These are phyloP conservation scores for Heliosperma pusillum DNA, from an alignment of 148 eudicot genomes.

Conservation along the genomic window DNA sequence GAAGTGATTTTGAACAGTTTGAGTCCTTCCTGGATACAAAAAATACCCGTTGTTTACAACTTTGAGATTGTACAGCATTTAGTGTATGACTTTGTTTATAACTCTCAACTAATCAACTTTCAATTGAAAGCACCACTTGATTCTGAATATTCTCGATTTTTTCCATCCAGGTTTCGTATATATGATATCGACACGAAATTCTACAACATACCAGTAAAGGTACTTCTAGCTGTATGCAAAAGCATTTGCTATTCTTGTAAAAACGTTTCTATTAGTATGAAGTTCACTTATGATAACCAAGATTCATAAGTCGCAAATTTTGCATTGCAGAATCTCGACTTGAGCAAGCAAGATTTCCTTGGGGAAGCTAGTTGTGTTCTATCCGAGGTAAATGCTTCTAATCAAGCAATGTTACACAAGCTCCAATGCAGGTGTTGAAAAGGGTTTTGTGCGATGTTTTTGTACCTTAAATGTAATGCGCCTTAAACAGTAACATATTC, in stretches of 20 bases:
- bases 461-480: neutral
- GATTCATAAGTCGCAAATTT: neutral
- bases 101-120: neutral
- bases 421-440: neutral
- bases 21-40: constrained; percentile 76
- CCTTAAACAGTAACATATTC: no score
- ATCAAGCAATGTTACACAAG: neutral
- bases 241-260: neutral
- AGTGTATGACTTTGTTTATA: constrained; percentile 39
- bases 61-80: constrained; percentile 83
- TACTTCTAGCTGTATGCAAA: constrained; percentile 18
- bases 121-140: neutral
- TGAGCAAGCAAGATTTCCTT: constrained; percentile 76
- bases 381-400: constrained; percentile 55
- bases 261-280: neutral
- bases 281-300: neutral
- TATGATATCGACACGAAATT: constrained; percentile 79
- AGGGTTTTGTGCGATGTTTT: neutral
- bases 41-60: constrained; percentile 60
- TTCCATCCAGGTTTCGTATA: constrained; percentile 54
- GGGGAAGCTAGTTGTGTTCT: constrained; percentile 77
- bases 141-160: constrained; percentile 3
- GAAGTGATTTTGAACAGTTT: constrained; percentile 81
- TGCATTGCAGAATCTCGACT: constrained; percentile 52
- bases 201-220: constrained; percentile 70